Base-by-base conservation (phyloP, 805 yeast genomes). In the Suhomyces canberraensis region DNA sequence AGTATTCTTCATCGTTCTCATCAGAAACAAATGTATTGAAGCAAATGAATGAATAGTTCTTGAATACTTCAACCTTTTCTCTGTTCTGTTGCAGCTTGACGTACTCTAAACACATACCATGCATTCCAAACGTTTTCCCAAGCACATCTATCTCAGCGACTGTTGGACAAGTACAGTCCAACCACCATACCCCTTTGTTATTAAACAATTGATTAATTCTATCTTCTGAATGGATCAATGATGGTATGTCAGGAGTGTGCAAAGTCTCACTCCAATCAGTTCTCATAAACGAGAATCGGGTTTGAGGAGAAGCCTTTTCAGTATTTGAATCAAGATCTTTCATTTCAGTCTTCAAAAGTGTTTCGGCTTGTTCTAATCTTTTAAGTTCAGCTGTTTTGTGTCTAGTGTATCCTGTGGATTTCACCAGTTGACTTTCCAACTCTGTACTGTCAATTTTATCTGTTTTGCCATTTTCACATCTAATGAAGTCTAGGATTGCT, bases 71-170 rank as follows among this genome's bases (percentile, higher is more conserved):
- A 21, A 91, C 96, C 62, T 91, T 91, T 67, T 91, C 98, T 64
- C 98, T 88, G 16, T 96, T 79, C 66, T 91, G 98, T 65, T 90
- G 95, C 78, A 88, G 85, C 39, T 95, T 71, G 46, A 91, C 90
- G 79, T 91, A 98, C 66, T 91, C 98, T 1, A 96, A 89, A 0
- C 98, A 93, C 70, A 91, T 79, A 21, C 98, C 98, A 69, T 91
- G 98, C 64, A 91, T 87, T 8, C 96, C 96, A 61, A 91, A 91
- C 0, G 97, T 93, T 52, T 90, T 90, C 8, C 96, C 83, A 27
- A 91, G 60, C 51, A 87, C 81, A 55, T 84, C 84, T 96, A 93
- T 88, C 63, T 91, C 98, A 15, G 81, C 80, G 55, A 90, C 98
- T 0, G 96, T 87, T 4, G 98, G 98, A 54, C 95, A 84, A 29